Base-by-base conservation (phyloP, 2,329 filamentous ascomycete species). In the Sporothrix humicola region DNA sequence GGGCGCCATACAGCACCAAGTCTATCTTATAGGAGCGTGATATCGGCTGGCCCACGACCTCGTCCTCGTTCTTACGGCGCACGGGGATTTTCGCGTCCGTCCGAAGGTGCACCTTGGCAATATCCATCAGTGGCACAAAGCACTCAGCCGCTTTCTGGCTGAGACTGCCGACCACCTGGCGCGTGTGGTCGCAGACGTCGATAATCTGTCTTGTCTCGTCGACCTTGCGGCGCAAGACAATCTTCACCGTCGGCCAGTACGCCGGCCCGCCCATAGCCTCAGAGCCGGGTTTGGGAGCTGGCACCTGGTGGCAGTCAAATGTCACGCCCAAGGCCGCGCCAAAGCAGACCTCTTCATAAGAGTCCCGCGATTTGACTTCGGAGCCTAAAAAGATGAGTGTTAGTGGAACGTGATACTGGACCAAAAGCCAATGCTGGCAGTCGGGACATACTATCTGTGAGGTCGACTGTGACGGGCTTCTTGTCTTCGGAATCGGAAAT, bases 1-100 rank as follows among this genome's bases (percentile, higher is more conserved):
- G 86, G 7, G 92, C 91, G 0, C 93, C 94, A 78, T 96, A 98
- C 8, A 98, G 80, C 77, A 93, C 93, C 37, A 97, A 84, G 26
- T 92, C 90, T 37, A 95, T 85, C 13, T 85, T 85, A 74, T 92
- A 90, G 2, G 85, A 82, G 23, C 85, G 83, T 1, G 92, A 94
- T 2, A 87, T 88, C 0, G 85, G 80, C 72, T 88, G 83, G 50
- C 93, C 92, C 17, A 88, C 84, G 50, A 85, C 83, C 77, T 98
- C 93, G n/a, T 86, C 87, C 0, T 85, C 82, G 68, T 85, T 83
- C 78, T 89, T 92, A 58, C 85, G 88, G 59, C 94, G 89, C 6
- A 89, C 84, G 8, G 91, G 88, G 13, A 97, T 90, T 75, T 91
- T 90, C 71, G 91, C 90, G 72, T 91, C 89, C 17, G 93, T 90